Evolutionary conservation across 345 rosid genomes (phyloP), one percentile per base, ranked within the genome.

Genomic region (Erucastrum elatum): DNA sequence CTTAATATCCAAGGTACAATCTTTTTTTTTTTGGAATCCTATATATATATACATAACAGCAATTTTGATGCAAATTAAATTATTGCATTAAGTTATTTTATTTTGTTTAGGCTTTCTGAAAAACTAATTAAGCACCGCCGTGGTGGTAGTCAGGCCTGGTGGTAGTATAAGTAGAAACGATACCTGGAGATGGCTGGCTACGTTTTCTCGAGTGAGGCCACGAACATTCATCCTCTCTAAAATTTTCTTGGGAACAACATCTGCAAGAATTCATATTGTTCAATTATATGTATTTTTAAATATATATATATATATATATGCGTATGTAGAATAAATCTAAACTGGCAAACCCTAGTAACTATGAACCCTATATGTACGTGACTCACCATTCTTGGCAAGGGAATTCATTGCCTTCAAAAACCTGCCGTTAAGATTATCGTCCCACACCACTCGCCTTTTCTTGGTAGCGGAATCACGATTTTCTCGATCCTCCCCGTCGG

Each of bases 141-240:
- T 46, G 53, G 53, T 46, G 53, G 53, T 13, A 46, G 15, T 58
- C 21, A 21, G 21, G 21, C 21, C 21, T 46, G 53, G 53, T 46
- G 53, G 53, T 13, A 46, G 15, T 58, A 61, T 12, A 64, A 21
- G 41, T 64, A 84, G 71, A 63, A 53, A 65, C 51, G 31, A 62
- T 77, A 93, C 97, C 93, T 94, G 97, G 25, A 94, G 93, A 81
- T 94, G 97, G 81, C 94, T 91, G 13, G 96, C 96, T 37, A 90
- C 90, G 71, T 88, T 89, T 82, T 92, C 98, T 74, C 98, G 83
- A 17, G 89, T 87, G 39, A 94, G 80, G 29, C 91, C 84, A 0
- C 87, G 86, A 71, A 88, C 96, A 62, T 84, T 86, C 98, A 94
- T 94, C 76, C 81, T 67, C 82, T 89, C 93, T 77, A 94, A 84